Percentiles rank a stretch among this genome's conserved stretches.
Evolutionary conservation across 805 yeast genomes (phyloP).

Genomic region (Saccharomyces mikatae): DNA sequence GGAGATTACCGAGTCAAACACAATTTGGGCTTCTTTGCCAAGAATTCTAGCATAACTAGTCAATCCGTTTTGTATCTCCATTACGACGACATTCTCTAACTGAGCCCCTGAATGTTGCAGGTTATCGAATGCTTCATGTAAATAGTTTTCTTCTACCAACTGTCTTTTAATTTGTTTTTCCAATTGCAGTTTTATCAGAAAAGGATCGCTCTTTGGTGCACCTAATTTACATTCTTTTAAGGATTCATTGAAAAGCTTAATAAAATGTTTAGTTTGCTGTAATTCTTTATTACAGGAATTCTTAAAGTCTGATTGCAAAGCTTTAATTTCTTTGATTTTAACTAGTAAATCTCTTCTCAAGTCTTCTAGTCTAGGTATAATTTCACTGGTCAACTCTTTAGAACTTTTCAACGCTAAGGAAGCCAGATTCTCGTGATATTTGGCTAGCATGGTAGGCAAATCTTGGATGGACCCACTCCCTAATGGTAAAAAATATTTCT

Average conservation of each 20-base stretch:
- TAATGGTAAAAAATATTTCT: conserved; percentile 57
- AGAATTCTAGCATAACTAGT: conserved; percentile 61
- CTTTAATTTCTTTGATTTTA: conserved; percentile 80
- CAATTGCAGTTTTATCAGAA: conserved; percentile 56
- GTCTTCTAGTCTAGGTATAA: conserved; percentile 60
- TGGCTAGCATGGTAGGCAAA: conserved; percentile 60
- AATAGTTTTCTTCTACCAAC: conserved; percentile 71
- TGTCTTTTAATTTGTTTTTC: conserved; percentile 75
- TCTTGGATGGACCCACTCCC: conserved; percentile 82
- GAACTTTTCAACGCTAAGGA: conserved; percentile 49
- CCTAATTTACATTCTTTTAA: conserved; percentile 50
- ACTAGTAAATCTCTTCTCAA: conserved; percentile 67
- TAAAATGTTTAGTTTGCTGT: conserved; percentile 50
- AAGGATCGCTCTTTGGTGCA: conserved; percentile 65
- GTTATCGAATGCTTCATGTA: conserved; percentile 83
- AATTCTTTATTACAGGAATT: conserved; percentile 66
- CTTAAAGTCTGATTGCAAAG: conserved; percentile 76
- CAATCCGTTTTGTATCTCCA: conserved; percentile 78
- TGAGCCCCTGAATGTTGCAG: conserved; percentile 83
- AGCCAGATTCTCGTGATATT: conserved; percentile 57
- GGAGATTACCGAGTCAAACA: conserved; percentile 57
- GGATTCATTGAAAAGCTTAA: conserved; percentile 49
- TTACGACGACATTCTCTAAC: conserved; percentile 77
- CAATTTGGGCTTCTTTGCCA: conserved; percentile 65
- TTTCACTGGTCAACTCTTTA: conserved; percentile 51